Evolutionary conservation across 257 asterid genomes (phyloP).

Genomic region (Coffea eugenioides): DNA sequence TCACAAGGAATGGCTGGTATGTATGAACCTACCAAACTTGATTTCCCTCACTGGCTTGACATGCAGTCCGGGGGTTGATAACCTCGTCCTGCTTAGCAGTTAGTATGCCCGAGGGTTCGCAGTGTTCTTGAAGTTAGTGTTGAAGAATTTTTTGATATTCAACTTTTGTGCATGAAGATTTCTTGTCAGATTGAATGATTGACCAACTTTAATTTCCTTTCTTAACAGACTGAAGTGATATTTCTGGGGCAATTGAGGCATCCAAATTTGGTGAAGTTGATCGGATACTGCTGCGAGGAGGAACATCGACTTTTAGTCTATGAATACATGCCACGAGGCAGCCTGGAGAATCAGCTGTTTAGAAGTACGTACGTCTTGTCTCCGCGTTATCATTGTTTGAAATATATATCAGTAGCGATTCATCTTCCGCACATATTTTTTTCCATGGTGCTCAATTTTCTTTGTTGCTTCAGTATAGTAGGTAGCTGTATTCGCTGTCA

Average conservation of each 20-base stretch:
- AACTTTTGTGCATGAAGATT: neutral
- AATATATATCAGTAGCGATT: neutral
- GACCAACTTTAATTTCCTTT: neutral
- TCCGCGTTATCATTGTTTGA: neutral
- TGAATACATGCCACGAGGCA: constrained; percentile 93
- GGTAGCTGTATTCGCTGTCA: constrained; percentile 11
- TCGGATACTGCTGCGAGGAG: constrained; percentile 96
- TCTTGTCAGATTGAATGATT: neutral
- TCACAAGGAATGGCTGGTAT: constrained; percentile 94
- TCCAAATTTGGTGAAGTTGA: constrained; percentile 78
- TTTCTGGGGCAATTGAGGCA: constrained; percentile 87
- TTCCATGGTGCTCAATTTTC: neutral
- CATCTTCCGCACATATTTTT: neutral
- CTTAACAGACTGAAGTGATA: constrained; percentile 74
- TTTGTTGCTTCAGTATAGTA: neutral
- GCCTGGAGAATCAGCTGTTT: constrained; percentile 89
- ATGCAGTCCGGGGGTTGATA: neutral
- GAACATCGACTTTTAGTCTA: constrained; percentile 88
- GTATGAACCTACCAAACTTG: neutral
- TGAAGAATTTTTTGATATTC: neutral
- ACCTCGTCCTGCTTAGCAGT: neutral
- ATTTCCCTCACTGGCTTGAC: neutral
- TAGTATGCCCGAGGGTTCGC: neutral
- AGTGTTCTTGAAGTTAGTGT: neutral
- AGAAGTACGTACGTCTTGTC: constrained; percentile 61